A percentile compares a stretch with the other conserved stretches of the same genome.
phyloP scores from a whole-genome alignment of 768 basidiomycete genomes.

The Auricularia auricula-judae region DNA sequence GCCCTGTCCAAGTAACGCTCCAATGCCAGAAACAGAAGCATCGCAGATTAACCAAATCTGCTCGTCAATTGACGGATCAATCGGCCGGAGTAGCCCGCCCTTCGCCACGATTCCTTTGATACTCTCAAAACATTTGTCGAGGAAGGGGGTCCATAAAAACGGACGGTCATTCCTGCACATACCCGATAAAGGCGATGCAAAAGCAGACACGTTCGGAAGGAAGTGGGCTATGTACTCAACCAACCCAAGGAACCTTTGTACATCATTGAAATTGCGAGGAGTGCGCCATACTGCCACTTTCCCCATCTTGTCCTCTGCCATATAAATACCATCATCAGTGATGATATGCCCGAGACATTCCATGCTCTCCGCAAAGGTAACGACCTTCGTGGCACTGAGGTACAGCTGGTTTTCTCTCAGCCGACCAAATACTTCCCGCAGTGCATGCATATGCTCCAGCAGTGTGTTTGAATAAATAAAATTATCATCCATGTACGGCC shows the following conservation, averaged over 20 bases:
- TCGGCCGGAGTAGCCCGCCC: not conserved
- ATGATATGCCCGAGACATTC: slow-evolving; percentile 4
- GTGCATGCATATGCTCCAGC: slow-evolving; percentile 4
- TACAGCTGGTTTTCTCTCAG: slow-evolving; percentile 5
- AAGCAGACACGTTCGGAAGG: slow-evolving; percentile 24
- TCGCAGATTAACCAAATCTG: not conserved
- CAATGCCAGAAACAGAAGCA: not conserved
- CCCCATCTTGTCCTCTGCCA: slow-evolving; percentile 4
- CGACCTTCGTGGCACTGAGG: slow-evolving; percentile 4
- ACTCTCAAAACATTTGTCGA: slow-evolving; percentile 15
- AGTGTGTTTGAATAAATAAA: slow-evolving; percentile 7
- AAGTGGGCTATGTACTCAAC: slow-evolving; percentile 19
- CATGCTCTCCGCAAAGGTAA: not conserved
- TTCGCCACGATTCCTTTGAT: slow-evolving; percentile 9
- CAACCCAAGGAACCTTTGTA: slow-evolving; percentile 10
- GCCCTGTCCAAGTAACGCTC: not conserved
- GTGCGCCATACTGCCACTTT: not conserved
- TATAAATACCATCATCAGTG: slow-evolving; percentile 2
- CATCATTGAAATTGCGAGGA: not conserved
- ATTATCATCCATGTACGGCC: slow-evolving; percentile 11
- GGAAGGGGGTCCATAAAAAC: slow-evolving; percentile 20
- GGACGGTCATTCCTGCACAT: slow-evolving; percentile 18
- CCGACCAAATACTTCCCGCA: slow-evolving; percentile 1
- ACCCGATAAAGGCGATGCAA: slow-evolving; percentile 20
- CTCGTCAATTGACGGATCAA: not conserved